Evolutionary conservation across 2,329 filamentous ascomycete species (phyloP).

Genomic region (Alternaria hordeiaustralica): DNA sequence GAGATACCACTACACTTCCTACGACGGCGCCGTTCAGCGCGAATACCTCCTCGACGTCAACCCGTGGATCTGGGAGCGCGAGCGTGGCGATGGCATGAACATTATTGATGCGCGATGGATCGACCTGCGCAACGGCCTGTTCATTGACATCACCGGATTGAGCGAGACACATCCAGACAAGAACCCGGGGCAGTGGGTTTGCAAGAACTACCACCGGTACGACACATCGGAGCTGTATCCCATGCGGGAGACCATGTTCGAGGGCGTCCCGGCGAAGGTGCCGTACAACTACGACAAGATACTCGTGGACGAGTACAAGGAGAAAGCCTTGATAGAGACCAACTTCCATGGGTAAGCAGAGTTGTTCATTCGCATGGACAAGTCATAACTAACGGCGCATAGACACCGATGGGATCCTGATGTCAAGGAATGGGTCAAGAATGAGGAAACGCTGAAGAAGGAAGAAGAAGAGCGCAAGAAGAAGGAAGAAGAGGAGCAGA

Average conservation of each 20-base stretch:
- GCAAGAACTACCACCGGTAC: constrained; percentile 82
- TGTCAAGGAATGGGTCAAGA: constrained; percentile 65
- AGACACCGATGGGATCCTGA: constrained; percentile 68
- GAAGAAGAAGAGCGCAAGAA: constrained; percentile 21
- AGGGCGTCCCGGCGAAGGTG: constrained; percentile 73
- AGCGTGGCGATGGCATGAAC: constrained; percentile 72
- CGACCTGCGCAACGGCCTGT: constrained; percentile 76
- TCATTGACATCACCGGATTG: constrained; percentile 82
- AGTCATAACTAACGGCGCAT: constrained; percentile 7
- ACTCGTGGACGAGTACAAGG: constrained; percentile 69
- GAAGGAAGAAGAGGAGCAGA: constrained; percentile 14
- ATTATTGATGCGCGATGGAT: constrained; percentile 88
- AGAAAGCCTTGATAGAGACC: constrained; percentile 66
- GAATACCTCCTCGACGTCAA: constrained; percentile 79
- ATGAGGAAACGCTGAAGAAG: constrained; percentile 14
- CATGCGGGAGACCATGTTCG: constrained; percentile 74
- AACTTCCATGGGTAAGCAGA: constrained; percentile 63
- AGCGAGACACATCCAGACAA: constrained; percentile 68
- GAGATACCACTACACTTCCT: constrained; percentile 54
- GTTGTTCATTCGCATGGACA: neutral
- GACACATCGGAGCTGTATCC: constrained; percentile 75
- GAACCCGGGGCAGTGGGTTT: constrained; percentile 72
- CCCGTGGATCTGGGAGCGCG: constrained; percentile 68
- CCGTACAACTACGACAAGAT: constrained; percentile 73
- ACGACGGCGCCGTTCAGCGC: constrained; percentile 50